Evolutionary conservation across 768 basidiomycete species (phyloP).

Genomic region (Tylopilus sp.): DNA sequence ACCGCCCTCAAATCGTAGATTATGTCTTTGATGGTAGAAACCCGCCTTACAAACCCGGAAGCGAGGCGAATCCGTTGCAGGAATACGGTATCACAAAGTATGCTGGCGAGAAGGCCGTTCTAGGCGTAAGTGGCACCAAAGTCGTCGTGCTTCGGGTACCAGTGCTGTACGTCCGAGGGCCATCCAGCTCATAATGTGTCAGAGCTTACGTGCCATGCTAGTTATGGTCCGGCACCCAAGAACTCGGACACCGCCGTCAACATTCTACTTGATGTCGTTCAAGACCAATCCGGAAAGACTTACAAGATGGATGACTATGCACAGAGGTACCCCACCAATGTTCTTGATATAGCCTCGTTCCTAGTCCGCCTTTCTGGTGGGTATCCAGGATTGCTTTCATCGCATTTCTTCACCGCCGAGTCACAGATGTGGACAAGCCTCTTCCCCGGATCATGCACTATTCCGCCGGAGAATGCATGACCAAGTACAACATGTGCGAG

Average conservation of each 20-base stretch:
- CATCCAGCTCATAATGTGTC: background rate
- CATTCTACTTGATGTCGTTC: slow-evolving; percentile 79
- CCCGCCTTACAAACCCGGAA: slow-evolving; percentile 80
- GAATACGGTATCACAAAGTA: slow-evolving; percentile 85
- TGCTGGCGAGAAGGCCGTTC: slow-evolving; percentile 79
- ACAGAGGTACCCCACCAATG: slow-evolving; percentile 89
- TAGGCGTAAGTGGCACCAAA: slow-evolving; percentile 54
- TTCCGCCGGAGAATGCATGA: slow-evolving; percentile 75
- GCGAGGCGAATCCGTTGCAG: slow-evolving; percentile 79
- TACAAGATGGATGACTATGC: slow-evolving; percentile 98
- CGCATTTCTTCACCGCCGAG: background rate
- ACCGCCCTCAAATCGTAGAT: slow-evolving; percentile 43
- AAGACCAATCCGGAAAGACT: slow-evolving; percentile 79
- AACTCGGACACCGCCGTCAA: slow-evolving; percentile 91
- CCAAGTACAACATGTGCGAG: slow-evolving; percentile 91
- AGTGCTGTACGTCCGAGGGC: slow-evolving; percentile 71
- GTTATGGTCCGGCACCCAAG: slow-evolving; percentile 82
- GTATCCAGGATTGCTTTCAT: slow-evolving; percentile 14
- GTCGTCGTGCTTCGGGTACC: slow-evolving; percentile 83
- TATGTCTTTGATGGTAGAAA: slow-evolving; percentile 96
- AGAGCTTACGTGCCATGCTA: no score
- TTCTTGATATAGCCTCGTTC: slow-evolving; percentile 82
- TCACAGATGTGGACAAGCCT: slow-evolving; percentile 35
- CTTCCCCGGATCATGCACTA: slow-evolving; percentile 72
- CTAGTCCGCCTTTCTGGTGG: slow-evolving; percentile 71